A percentile compares a stretch with the other conserved stretches of the same genome.
phyloP scores from a whole-genome alignment of 2,329 filamentous ascomycete genomes.

The Zymoseptoria crescenta region DNA sequence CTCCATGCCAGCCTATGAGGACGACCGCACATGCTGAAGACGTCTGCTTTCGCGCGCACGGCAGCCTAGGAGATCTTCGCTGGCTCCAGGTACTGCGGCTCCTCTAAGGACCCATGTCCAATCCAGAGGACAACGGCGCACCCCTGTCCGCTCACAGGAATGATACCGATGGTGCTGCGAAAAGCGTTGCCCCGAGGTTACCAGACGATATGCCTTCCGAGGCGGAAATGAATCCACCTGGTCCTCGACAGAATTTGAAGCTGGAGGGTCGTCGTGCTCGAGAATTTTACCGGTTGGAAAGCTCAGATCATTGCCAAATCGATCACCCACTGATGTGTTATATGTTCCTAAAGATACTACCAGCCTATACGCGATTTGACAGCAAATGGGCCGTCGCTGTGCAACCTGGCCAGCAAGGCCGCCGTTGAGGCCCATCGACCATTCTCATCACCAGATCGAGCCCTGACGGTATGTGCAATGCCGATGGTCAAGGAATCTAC shows the following conservation, averaged over 20 bases:
- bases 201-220: conserved; percentile 8
- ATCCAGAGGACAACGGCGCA: no score
- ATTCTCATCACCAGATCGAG: conserved; percentile 26
- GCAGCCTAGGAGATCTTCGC: background rate
- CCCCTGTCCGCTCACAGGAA: no score
- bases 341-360: conserved; percentile 16
- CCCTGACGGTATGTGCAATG: conserved; percentile 28
- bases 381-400: conserved; percentile 19
- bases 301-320: background rate
- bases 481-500: no score
- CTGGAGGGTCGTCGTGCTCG: conserved; percentile 25
- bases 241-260: conserved; percentile 17
- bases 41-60: background rate
- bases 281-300: conserved; percentile 25
- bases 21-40: background rate
- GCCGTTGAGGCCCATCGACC: conserved; percentile 19
- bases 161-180: no score
- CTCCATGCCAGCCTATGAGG: background rate
- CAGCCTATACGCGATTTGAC: conserved; percentile 23
- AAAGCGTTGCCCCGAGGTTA: background rate
- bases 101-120: background rate
- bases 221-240: conserved; percentile 3
- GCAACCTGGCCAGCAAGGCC: conserved; percentile 19
- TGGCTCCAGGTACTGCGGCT: no score
- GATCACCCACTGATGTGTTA: no score